Conservation (phyloP, 345 rosid genomes). For the Laguncularia racemosa region DNA sequence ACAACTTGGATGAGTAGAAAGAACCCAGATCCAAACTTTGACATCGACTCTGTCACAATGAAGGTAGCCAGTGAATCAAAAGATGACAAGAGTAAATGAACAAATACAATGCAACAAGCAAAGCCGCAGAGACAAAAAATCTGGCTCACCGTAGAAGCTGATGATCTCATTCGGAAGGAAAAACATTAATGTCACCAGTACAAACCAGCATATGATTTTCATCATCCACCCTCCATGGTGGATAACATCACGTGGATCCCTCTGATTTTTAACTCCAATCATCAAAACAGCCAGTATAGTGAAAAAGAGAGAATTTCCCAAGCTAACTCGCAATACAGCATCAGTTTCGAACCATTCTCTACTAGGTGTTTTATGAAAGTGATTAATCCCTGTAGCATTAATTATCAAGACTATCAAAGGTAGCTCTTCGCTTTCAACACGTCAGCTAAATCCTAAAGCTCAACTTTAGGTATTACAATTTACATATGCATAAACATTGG, state of each 20-base stretch:
- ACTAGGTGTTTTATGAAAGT: conserved; percentile 76
- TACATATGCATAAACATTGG: background rate
- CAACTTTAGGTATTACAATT: no score
- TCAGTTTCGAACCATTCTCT: conserved; percentile 98
- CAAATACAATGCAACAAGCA: no score
- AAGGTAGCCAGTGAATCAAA: background rate
- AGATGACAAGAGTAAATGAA: background rate
- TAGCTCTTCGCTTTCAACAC: no score
- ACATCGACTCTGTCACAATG: conserved; percentile 52
- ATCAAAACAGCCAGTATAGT: conserved; percentile 65
- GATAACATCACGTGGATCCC: conserved; percentile 90
- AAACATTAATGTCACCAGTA: conserved; percentile 85
- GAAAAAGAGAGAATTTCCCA: conserved; percentile 91
- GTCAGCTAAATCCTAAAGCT: no score
- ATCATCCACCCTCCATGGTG: conserved; percentile 99
- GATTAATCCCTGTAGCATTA: conserved; percentile 74
- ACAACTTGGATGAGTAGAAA: conserved; percentile 99
- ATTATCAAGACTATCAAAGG: background rate
- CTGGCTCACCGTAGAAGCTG: conserved; percentile 72
- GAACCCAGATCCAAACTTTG: conserved; percentile 95
- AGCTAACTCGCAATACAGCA: conserved; percentile 94
- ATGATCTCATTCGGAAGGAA: conserved; percentile 90
- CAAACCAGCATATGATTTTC: conserved; percentile 80
- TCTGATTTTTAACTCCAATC: conserved; percentile 90
- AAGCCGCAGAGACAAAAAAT: no score